Evolutionary conservation across 441 rosid species (phyloP), one percentile per base, ranked within the genome.

Genomic region (Hura crepitans): DNA sequence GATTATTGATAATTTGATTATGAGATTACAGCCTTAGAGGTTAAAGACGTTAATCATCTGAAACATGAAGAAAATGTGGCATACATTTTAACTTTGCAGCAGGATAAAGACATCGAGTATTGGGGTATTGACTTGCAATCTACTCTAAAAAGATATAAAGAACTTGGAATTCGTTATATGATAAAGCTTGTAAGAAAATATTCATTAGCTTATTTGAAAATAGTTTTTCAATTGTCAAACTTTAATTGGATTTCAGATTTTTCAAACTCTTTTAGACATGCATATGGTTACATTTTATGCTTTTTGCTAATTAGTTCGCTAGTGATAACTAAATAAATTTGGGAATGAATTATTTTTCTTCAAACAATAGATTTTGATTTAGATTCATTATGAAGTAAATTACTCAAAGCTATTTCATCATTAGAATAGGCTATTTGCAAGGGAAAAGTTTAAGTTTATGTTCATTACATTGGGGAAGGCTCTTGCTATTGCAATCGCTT

Each of bases 391-490:
- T 85, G 95, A 85, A 87, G 74, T 70, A 84, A 78, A 57, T 86
- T 93, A 69, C 96, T 96, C 0, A 83, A 81, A 76, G 93, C 96
- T 37, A 95, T 91, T 78, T 91, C 97, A 13, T 87, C 87, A 15
- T 59, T 91, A 75, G 97, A 93, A 81, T 86, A 91, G 95, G 94
- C 95, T 47, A 82, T 87, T 72, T 86, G 92, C 0, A 82, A 89
- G 66, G 98, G 93, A 64, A 93, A 88, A 75, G 97, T 96, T 31
- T 72, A 84, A 70, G 91, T 79, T 5, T 93, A 93, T 28, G 89
- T 93, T 45, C 98, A 93, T 64, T 93, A 97, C 77, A 87, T 81
- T 93, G 8, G 98, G 98, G 75, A 89, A 97, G 73, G 98, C 98
- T 33, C 98, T 97, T 11, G 97, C 96, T 13, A 88, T 87, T 68